Evolutionary conservation across 371 early-diverging fungal genomes (phyloP).

Genomic region (Entomophthora muscae): DNA sequence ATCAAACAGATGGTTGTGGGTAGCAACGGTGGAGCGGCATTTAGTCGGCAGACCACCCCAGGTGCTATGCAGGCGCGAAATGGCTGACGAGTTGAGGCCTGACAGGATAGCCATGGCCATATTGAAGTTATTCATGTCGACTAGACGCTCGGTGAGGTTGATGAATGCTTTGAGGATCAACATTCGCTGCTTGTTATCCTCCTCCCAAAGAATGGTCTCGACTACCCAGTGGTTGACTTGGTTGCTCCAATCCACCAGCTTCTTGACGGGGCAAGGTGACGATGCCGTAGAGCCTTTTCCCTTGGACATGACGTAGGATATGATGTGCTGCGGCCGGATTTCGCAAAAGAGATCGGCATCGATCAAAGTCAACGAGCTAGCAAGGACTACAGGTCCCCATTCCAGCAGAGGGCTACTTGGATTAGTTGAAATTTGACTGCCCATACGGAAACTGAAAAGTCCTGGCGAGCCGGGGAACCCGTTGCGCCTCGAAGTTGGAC

Average conservation of each 20-base stretch:
- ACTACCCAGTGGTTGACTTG: constrained; percentile 75
- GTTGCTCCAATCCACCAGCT: constrained; percentile 7
- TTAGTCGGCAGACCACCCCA: constrained; percentile 33
- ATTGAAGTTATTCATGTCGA: constrained; percentile 23
- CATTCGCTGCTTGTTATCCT: constrained; percentile 59
- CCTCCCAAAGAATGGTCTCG: constrained; percentile 56
- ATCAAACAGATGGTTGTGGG: constrained; percentile 13
- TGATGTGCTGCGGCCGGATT: constrained; percentile 1
- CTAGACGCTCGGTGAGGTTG: constrained; percentile 52
- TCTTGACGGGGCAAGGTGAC: not conserved
- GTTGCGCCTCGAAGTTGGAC: not conserved
- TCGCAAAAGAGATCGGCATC: not conserved
- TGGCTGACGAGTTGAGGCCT: constrained; percentile 54
- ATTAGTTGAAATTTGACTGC: not conserved
- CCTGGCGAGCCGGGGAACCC: not conserved
- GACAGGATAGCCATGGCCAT: constrained; percentile 61
- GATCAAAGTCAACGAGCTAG: not conserved
- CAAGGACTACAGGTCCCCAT: not conserved
- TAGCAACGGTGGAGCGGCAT: not conserved
- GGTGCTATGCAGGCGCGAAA: constrained; percentile 48
- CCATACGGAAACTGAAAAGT: not conserved
- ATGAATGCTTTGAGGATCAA: constrained; percentile 64
- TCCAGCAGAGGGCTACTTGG: not conserved
- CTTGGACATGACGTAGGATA: not conserved
- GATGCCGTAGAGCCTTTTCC: not conserved